Evolutionary conservation across 345 rosid genomes (phyloP).

Genomic region (Cardamine occulta): DNA sequence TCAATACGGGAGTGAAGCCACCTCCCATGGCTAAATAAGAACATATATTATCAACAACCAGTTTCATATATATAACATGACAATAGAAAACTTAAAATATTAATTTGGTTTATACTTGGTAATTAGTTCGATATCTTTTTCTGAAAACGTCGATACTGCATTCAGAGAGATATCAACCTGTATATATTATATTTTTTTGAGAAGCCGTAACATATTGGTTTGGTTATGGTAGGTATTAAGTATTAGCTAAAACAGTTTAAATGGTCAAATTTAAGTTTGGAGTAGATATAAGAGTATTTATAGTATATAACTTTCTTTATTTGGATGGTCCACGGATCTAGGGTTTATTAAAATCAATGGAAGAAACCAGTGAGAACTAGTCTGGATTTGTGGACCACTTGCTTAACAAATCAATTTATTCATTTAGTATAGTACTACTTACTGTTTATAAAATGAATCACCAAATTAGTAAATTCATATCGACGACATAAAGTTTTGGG

Average conservation of each 20-base stretch:
- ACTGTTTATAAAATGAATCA: slow-evolving; percentile 24
- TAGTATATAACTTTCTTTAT: slow-evolving; percentile 23
- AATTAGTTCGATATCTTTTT: too few species aligned
- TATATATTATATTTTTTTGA: too few species aligned
- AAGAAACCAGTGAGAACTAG: slow-evolving; percentile 23
- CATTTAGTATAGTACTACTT: not conserved
- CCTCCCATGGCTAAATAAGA: too few species aligned
- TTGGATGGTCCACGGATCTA: slow-evolving; percentile 35
- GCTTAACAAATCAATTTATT: slow-evolving; percentile 12
- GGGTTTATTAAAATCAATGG: slow-evolving; percentile 31
- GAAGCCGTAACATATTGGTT: not conserved
- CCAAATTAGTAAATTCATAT: slow-evolving; percentile 26
- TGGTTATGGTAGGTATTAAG: not conserved
- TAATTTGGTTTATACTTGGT: too few species aligned
- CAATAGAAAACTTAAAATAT: too few species aligned
- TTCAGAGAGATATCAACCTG: too few species aligned
- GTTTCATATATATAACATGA: too few species aligned
- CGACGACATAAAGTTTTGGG: slow-evolving; percentile 1
- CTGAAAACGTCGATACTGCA: too few species aligned
- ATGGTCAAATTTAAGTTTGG: not conserved
- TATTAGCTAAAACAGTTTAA: not conserved
- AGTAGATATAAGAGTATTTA: slow-evolving; percentile 11
- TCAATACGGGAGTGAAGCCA: too few species aligned
- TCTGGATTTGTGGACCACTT: slow-evolving; percentile 28
- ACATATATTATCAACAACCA: too few species aligned